These are phyloP conservation scores for Chenopodium berlandieri DNA, from an alignment of 148 eudicot species.

Conservation along the genomic window DNA sequence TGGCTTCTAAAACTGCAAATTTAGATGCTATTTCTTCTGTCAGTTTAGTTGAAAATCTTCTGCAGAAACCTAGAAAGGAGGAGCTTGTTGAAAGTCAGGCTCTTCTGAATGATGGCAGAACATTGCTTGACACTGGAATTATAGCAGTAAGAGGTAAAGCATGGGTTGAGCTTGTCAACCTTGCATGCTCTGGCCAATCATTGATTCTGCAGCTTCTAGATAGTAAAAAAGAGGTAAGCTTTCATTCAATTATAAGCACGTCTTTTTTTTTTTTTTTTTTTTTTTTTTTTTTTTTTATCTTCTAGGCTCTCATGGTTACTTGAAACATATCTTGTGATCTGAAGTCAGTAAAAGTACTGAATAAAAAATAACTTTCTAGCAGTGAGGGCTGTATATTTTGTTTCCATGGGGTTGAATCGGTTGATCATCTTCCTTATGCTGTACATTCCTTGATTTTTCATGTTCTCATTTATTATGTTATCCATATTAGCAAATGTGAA, in stretches of 20 bases:
- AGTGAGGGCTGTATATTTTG: neutral
- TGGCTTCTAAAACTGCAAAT: conserved; percentile 59
- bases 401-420: neutral
- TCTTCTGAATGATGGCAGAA: conserved; percentile 88
- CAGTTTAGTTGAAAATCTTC: conserved; percentile 72
- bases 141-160: conserved; percentile 94
- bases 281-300: neutral
- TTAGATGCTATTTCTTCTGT: conserved; percentile 36
- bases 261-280: neutral
- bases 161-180: conserved; percentile 79
- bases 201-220: conserved; percentile 68
- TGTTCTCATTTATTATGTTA: neutral
- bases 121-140: conserved; percentile 96
- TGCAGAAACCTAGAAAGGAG: conserved; percentile 85
- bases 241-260: conserved; percentile 2
- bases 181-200: conserved; percentile 68
- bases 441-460: neutral
- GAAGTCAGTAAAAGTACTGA: neutral
- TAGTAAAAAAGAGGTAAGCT: conserved; percentile 82
- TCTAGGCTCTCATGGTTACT: neutral
- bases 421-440: neutral
- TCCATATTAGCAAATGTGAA: neutral
- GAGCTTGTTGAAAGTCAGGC: conserved; percentile 76
- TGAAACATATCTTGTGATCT: neutral
- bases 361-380: neutral